Evolutionary conservation across 2,329 filamentous ascomycete species (phyloP).

Genomic region (Graphilbum sp.): DNA sequence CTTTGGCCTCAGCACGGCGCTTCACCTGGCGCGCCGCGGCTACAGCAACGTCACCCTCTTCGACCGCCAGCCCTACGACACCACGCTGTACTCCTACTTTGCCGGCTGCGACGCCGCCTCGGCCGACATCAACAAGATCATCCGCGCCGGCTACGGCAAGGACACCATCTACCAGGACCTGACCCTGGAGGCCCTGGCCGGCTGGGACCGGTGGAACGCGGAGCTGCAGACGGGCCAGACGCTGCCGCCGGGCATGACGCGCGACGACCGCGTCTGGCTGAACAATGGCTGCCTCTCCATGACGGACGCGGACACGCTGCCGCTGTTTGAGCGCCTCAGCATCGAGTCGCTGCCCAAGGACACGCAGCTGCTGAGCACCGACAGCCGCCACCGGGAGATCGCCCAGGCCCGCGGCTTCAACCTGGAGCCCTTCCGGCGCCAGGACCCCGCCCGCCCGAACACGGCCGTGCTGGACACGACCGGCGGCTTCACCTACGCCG

Average conservation of each 20-base stretch:
- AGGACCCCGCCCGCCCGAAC: conserved; percentile 11
- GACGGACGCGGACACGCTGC: conserved; percentile 11
- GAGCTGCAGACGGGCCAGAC: conserved; percentile 16
- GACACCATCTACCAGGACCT: conserved; percentile 29
- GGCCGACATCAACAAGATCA: conserved; percentile 28
- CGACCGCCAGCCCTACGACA: conserved; percentile 26
- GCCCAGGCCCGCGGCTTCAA: too few relatives aligned
- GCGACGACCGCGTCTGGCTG: conserved; percentile 20
- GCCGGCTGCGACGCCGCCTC: conserved; percentile 26
- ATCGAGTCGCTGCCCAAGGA: conserved; percentile 18
- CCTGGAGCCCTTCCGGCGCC: conserved; percentile 21
- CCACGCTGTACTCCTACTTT: conserved; percentile 22
- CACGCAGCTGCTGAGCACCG: conserved; percentile 18
- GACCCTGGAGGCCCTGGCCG: conserved; percentile 21
- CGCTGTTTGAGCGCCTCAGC: conserved; percentile 20
- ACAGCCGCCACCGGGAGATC: too few relatives aligned
- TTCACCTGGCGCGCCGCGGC: conserved; percentile 25
- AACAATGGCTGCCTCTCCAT: conserved; percentile 20
- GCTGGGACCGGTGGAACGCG: conserved; percentile 29
- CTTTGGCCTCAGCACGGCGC: conserved; percentile 21
- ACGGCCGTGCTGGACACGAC: conserved; percentile 26
- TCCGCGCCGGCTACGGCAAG: conserved; percentile 23
- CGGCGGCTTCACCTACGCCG: conserved; percentile 27
- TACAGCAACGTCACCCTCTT: conserved; percentile 30
- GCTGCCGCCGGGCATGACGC: conserved; percentile 3